A percentile compares a stretch with the other conserved stretches of the same genome.
phyloP scores from a whole-genome alignment of 208 protist genomes.

The Leishmania major region DNA sequence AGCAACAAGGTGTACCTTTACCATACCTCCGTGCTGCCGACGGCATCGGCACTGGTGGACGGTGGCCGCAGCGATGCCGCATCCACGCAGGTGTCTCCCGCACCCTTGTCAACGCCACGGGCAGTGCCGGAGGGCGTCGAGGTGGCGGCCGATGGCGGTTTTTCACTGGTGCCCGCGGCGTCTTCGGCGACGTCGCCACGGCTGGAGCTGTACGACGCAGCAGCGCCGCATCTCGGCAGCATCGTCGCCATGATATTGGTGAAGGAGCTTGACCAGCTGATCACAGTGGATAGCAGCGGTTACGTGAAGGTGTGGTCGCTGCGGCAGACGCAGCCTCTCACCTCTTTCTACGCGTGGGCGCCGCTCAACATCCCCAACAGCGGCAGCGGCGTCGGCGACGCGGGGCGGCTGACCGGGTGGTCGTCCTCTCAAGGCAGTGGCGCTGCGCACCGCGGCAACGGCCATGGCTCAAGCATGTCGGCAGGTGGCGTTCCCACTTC shows the following conservation, averaged over 20 bases:
- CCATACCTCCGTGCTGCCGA: conserved; percentile 28
- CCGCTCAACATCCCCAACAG: conserved; percentile 2
- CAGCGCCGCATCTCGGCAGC: conserved; percentile 63
- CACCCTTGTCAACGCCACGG: conserved; percentile 32
- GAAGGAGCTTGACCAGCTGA: conserved; percentile 69
- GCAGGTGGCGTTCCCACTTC: background rate
- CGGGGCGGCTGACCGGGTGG: conserved; percentile 1
- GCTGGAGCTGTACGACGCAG: conserved; percentile 74
- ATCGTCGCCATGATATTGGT: conserved; percentile 65
- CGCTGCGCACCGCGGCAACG: background rate
- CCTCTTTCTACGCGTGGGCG: conserved; percentile 71
- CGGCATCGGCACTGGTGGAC: conserved; percentile 14
- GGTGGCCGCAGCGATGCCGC: conserved; percentile 8
- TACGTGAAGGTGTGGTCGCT: conserved; percentile 83
- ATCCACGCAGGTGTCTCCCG: conserved; percentile 37
- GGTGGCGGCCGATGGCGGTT: background rate
- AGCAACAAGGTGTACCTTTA: conserved; percentile 35
- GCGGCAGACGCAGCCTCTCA: conserved; percentile 40
- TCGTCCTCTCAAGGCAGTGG: background rate
- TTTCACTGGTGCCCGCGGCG: background rate
- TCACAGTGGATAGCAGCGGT: conserved; percentile 63
- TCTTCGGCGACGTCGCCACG: conserved; percentile 8
- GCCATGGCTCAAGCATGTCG: background rate
- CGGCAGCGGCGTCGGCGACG: conserved; percentile 9
- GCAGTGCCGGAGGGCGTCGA: background rate